Conservation (phyloP, 176 grass and related monocot species). For the Alopecurus myosuroides region DNA sequence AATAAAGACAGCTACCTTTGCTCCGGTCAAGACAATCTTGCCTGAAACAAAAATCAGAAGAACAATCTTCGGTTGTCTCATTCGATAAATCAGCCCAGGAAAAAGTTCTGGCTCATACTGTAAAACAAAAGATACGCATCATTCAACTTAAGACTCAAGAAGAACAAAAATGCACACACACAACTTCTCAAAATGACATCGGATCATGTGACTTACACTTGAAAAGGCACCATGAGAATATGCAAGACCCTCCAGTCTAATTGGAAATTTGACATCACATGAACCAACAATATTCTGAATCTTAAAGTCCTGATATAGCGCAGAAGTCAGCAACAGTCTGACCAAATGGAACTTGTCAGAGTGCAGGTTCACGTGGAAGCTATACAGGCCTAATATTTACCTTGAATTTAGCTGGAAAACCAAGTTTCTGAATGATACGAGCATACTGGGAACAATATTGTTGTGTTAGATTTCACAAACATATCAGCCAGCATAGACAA, state of each 20-base stretch:
- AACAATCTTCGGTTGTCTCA: constrained; percentile 97
- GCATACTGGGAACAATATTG: constrained; percentile 68
- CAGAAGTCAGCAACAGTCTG: background rate
- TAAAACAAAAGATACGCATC: background rate
- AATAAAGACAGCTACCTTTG: constrained; percentile 51
- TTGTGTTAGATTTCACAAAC: constrained; percentile 4
- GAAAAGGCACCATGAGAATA: constrained; percentile 97
- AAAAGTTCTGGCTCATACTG: constrained; percentile 96
- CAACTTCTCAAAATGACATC: constrained; percentile 1
- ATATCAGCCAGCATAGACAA: background rate
- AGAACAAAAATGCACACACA: background rate
- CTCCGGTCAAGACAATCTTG: constrained; percentile 94
- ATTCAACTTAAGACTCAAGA: background rate
- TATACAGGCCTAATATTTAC: constrained; percentile 31
- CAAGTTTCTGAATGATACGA: constrained; percentile 98
- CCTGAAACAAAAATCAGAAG: constrained; percentile 98
- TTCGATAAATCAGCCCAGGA: constrained; percentile 89
- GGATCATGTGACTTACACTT: constrained; percentile 53
- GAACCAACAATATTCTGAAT: constrained; percentile 96
- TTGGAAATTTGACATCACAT: constrained; percentile 97
- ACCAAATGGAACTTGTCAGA: background rate
- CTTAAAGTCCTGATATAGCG: constrained; percentile 72
- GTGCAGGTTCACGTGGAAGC: background rate
- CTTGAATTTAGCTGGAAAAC: constrained; percentile 98
- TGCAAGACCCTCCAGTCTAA: constrained; percentile 90